Base-by-base conservation (phyloP, 73 alveolate genomes). In the Stentor roeselii region DNA sequence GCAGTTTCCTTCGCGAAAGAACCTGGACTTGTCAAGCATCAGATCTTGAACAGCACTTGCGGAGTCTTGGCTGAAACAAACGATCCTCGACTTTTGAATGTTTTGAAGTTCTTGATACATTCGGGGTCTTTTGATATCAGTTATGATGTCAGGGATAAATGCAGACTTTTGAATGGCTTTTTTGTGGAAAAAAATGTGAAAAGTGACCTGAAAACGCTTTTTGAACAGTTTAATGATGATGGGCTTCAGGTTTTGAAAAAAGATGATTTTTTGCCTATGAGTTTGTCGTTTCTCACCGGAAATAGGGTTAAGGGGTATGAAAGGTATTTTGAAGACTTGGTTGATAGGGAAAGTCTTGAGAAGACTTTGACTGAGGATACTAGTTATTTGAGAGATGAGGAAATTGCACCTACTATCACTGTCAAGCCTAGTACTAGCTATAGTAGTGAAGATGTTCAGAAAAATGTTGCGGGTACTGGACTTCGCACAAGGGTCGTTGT, bases 261-360 rank as follows among this genome's bases (percentile, higher is more conserved):
- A 0, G 21, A 21, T 30, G n/a, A 21, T 30, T 67, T 21, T 67
- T n/a, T 34, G 21, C 80, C 80, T 67, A 2, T 67, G n/a, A 67
- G 41, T 21, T 21, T 67, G n/a, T 67, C 80, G 37, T 67, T 27
- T 67, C 41, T 67, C 14, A 14, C 34, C 11, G 80, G 80, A 32
- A 30, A 34, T 11, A 67, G 37, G 34, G 80, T 67, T 30, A 34
- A n/a, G 21, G 80, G 80, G 41, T 67, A 67, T 67, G n/a, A 21
- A 34, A 67, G 37, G 42, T 67, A 67, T 67, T 67, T 36, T 36
- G 80, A 67, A 67, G 50, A 67, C 34, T 34, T 67, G 14, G 14
- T 32, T 21, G 37, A 67, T 67, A 67, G 34, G 37, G 37, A 30
- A 34, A n/a, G 34, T 14, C 14, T 67, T 21, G 37, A 21, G 1